Base-by-base conservation (phyloP, 139 green algal species). In the Closterium sp. region DNA sequence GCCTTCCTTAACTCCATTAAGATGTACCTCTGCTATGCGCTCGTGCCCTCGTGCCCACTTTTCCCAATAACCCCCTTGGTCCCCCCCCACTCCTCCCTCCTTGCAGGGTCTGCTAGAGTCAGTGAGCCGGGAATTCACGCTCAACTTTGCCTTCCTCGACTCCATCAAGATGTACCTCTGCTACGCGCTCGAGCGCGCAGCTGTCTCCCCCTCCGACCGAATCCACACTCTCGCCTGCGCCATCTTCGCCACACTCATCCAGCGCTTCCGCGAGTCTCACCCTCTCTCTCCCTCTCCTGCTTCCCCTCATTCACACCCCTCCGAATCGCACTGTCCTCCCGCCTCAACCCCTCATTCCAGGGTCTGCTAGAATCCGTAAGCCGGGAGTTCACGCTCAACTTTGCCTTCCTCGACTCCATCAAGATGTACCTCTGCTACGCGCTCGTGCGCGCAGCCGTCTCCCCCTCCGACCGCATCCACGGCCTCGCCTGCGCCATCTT, bases 31-130 rank as follows among this genome's bases (percentile, higher is more conserved):
- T 90, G 28, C 31, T 90, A 79, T n/a, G 87, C 31, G 30, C 88
- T 93, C 87, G 45, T 94, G 73, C 92, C 6, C 93, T 99, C 94
- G 99, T 99, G 94, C 92, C 97, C 98, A 24, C 99, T 99, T 95
- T 94, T 92, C 86, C 97, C 98, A 89, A 99, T 70, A 97, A 97
- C 34, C 95, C 96, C 50, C 96, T 98, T 31, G 97, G 98, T 91
- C 79, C 19, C 6, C 10, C 31, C 29, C 91, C 90, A 9, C 19
- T 19, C 70, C 92, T 19, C 32, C 90, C n/a, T 17, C 11, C n/a
- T 38, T 38, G 32, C 91, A 94, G 89, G 88, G 9, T 19, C 89
- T 94, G 10, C 70, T 94, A 7, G 92, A 94, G 38, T 90, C 31
- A 28, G 92, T 93, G 79, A 90, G 92, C 32, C 22, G 73, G 1